These are phyloP conservation scores for Epichloe hybrida DNA, from an alignment of 2,329 filamentous ascomycete species.

Conservation along the genomic window DNA sequence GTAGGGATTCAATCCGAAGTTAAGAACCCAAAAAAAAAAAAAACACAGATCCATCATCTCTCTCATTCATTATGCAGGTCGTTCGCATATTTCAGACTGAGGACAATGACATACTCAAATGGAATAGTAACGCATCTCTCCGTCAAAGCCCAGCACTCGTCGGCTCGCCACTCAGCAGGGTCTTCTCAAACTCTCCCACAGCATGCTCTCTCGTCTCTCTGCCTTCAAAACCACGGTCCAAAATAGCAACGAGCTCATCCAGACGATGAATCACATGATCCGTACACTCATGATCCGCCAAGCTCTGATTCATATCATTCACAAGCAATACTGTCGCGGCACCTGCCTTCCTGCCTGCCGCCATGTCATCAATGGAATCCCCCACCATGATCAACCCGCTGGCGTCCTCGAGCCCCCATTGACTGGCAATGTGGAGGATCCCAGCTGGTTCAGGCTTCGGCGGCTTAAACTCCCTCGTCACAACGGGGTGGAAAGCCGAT, in stretches of 20 bases:
- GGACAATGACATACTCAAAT: not conserved
- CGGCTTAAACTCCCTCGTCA: slow-evolving; percentile 70
- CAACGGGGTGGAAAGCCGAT: slow-evolving; percentile 59
- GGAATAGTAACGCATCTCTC: not conserved
- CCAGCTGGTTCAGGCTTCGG: slow-evolving; percentile 84
- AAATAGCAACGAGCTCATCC: slow-evolving; percentile 61
- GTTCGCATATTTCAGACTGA: no score
- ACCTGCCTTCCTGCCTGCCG: slow-evolving; percentile 67
- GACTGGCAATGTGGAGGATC: slow-evolving; percentile 69
- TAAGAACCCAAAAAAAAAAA: not conserved
- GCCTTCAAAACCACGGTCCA: slow-evolving; percentile 63
- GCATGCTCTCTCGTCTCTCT: slow-evolving; percentile 13
- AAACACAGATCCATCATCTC: not conserved
- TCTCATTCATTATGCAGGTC: not conserved
- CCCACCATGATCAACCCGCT: slow-evolving; percentile 51
- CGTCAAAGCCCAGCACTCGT: slow-evolving; percentile 3
- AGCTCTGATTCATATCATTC: slow-evolving; percentile 63
- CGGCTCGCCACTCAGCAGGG: not conserved
- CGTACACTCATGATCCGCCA: slow-evolving; percentile 61
- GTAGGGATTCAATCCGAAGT: not conserved
- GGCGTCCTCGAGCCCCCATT: slow-evolving; percentile 51
- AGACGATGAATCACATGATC: slow-evolving; percentile 59
- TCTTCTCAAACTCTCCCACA: not conserved
- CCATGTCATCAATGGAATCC: slow-evolving; percentile 86
- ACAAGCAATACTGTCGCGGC: slow-evolving; percentile 81